Evolutionary conservation across 495 filamentous ascomycete genomes (phyloP).

Genomic region (Polyplosphaeria fusca): DNA sequence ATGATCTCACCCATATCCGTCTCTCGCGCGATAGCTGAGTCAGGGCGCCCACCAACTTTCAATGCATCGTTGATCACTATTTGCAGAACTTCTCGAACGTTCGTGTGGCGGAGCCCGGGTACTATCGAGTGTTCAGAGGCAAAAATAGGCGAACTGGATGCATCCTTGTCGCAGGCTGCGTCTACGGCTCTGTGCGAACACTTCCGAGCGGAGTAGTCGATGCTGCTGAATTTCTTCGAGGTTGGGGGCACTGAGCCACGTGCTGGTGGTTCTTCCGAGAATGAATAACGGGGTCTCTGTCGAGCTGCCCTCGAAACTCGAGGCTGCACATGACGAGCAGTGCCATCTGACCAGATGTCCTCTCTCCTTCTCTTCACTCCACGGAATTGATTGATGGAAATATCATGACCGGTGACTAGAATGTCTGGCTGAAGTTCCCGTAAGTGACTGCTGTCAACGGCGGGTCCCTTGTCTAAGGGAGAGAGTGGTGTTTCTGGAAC

Average conservation of each 20-base stretch:
- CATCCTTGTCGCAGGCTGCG: conserved; percentile 16
- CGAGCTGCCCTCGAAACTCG: conserved; percentile 11
- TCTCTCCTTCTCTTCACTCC: conserved; percentile 38
- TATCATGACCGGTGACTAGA: conserved; percentile 35
- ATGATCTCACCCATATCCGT: conserved; percentile 65
- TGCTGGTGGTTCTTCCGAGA: conserved; percentile 23
- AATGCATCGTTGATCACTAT: conserved; percentile 68
- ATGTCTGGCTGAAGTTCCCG: conserved; percentile 37
- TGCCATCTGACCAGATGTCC: conserved; percentile 6
- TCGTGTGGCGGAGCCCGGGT: conserved; percentile 55
- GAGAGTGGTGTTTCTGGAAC: conserved; percentile 55
- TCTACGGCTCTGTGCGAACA: conserved; percentile 14
- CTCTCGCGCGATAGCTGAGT: conserved; percentile 58
- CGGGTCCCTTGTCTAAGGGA: conserved; percentile 34
- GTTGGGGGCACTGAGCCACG: not conserved
- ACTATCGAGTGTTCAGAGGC: conserved; percentile 50
- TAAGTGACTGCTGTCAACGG: conserved; percentile 34
- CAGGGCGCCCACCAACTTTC: conserved; percentile 69
- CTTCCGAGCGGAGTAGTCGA: conserved; percentile 2
- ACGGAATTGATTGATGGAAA: conserved; percentile 28
- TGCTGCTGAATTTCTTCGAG: not conserved
- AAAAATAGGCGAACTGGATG: conserved; percentile 24
- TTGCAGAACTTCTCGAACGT: conserved; percentile 64
- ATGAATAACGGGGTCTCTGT: conserved; percentile 7
- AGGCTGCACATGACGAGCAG: conserved; percentile 11